Base-by-base conservation (phyloP, 2,329 filamentous ascomycete genomes). In the Neofusicoccum ribis region DNA sequence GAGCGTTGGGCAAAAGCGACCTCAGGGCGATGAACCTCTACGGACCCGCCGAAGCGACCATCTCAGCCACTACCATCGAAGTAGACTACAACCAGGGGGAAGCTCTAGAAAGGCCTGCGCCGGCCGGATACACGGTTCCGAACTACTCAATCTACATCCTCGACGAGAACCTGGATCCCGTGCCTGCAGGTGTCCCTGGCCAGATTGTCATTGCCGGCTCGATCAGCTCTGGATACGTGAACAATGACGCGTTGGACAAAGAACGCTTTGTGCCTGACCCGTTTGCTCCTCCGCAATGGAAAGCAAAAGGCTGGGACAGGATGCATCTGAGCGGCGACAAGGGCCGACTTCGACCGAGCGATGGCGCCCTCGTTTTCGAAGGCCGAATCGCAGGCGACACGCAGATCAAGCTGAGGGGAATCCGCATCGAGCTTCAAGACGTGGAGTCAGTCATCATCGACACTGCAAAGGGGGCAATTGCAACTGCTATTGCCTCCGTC, bases 261-360 rank as follows among this genome's bases (percentile, higher is more conserved):
- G 27, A 31, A 1, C 27, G 27, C 27, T 31, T 31, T 1, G 27
- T 31, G 27, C 6, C 27, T 31, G 27, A 31, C 6, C 27, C 27
- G 5, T 31, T 31, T 31, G 27, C 27, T 5, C 27, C 27, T 31
- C 27, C 27, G 1, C 5, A 31, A 31, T 31, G 27, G 27, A 31
- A 7, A 7, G 5, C 27, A 5, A 31, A 31, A 7, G 54, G 54
- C 17, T 60, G 36, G 37, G 91, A 90, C 2, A 81, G 83, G 1
- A 78, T 93, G 0, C 96, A 96, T 75, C 85, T 90, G 27, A 96
- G 91, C 0, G 91, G 91, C 0, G 92, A 96, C 75, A 91, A 89
- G 71, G 92, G 89, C 2, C 14, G 67, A 64, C 60, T 70, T 14
- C 83, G 94, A 63, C 82, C 84, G 1, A 7, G 27, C 27, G 82